Evolutionary conservation across 2,329 filamentous ascomycete genomes (phyloP).

Genomic region (Akanthomyces dipterigenus): DNA sequence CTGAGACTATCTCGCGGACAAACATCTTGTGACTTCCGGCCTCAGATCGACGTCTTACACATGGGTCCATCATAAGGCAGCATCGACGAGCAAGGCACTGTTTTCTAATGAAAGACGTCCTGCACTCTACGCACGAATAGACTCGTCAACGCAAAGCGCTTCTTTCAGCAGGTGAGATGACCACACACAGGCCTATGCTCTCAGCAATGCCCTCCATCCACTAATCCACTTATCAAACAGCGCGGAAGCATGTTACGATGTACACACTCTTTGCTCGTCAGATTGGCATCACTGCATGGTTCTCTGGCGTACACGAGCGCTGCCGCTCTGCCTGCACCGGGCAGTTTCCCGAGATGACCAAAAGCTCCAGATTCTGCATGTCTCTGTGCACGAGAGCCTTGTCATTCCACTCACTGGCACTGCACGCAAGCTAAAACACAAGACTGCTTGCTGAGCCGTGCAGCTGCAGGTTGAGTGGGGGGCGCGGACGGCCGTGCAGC

Average conservation of each 20-base stretch:
- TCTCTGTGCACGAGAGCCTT: not conserved
- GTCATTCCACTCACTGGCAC: not conserved
- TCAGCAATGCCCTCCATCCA: no score
- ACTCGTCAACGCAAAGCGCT: no score
- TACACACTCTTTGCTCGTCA: not conserved
- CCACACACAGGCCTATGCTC: no score
- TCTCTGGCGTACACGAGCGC: not conserved
- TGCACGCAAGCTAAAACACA: not conserved
- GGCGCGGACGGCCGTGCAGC: not conserved
- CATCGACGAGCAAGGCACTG: no score
- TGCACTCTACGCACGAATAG: no score
- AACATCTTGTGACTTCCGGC: no score
- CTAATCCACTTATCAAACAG: not conserved
- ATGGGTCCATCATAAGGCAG: no score
- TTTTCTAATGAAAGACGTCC: no score
- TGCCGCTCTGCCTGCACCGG: not conserved
- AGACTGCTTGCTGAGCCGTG: not conserved
- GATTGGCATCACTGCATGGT: not conserved
- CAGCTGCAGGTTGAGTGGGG: not conserved
- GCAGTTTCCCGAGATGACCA: not conserved
- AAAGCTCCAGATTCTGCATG: not conserved
- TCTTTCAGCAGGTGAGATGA: no score
- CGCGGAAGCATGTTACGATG: not conserved
- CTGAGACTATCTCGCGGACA: no score
- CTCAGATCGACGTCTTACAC: no score